Base-by-base conservation (phyloP, 2,329 filamentous ascomycete species). In the Alternaria tenuissima region DNA sequence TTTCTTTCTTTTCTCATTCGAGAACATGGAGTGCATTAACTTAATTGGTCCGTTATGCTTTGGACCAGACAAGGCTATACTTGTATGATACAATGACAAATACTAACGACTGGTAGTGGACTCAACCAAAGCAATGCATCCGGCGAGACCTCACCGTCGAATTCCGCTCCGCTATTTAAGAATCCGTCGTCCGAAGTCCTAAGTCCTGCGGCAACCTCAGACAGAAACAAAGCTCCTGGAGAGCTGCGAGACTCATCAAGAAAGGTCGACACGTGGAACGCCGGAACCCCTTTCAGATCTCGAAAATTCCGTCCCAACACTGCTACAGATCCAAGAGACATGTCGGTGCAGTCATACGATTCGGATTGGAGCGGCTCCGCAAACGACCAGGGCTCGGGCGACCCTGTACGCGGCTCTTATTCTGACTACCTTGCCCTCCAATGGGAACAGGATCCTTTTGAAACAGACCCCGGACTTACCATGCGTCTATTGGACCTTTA, bases 371-470 rank as follows among this genome's bases (percentile, higher is more conserved):
- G 75, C 57, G 68, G 69, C 18, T 72, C 71, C 5, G 59, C 66
- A 44, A 75, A 74, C 30, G 67, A 73, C 22, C 69, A 62, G 59
- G 69, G 70, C 59, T 68, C 59, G 47, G 74, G 70, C 49, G 72
- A 72, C 43, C 62, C 63, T 52, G 70, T 70, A 55, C 72, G 68
- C 41, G 69, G 72, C 52, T 70, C 71, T 38, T 74, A 76, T 47
- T 74, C 74, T 59, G 75, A 78, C 36, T 71, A 73, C 26, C 47
- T 77, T 32, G 71, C 72, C 22, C 57, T 74, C 48, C 81, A 81
- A 61, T 84, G 81, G 81, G 79, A 82, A 28, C 76, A 80, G 22
- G 87, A 89, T 67, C 87, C 87, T 3, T 86, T 81, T 66, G 79
- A 82, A 39, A 72, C 78, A 14, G 82, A 88, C 51, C 78, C 83